Base-by-base conservation (phyloP, 1,284 basidiomycete species). In the Cutaneotrichosporon curvatum region DNA sequence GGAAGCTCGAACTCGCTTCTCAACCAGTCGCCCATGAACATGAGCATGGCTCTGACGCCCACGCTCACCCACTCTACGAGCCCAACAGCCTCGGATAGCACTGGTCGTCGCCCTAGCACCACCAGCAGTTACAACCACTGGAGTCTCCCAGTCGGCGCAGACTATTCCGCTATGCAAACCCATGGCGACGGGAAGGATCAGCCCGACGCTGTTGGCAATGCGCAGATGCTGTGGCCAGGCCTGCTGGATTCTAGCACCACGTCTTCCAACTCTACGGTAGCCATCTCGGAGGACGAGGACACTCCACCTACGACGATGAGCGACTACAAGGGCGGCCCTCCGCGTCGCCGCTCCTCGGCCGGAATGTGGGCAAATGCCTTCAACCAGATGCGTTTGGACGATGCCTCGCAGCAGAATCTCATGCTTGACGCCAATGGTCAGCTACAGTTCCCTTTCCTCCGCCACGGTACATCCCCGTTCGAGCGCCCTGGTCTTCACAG, bases 311-410 rank as follows among this genome's bases (percentile, higher is more conserved):
- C 50, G 15, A 36, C 38, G 9, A 38, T 28, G 15, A 34, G 45
- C 8, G 32, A 48, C 20, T 40, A 51, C 15, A 31, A 47, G 1
- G 38, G 31, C 11, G 33, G 33, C 4, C 33, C 48, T 7, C 47
- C 48, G 3, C 53, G 62, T n/a, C 53, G 65, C 12, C 40, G 58
- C n/a, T 62, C 60, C 11, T 63, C 61, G 31, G 40, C 57, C 4
- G 62, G 62, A 5, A 30, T 59, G 8, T 70, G 66, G 66, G 61
- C 63, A 4, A 61, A 48, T 21, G 66, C 67, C 0, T 55, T 70
- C 51, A 54, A 62, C 45, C 58, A 66, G 35, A 64, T 70, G 63
- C 47, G 56, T 3, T 32, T 69, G 14, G 64, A 63, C 21, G 67
- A 69, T 48, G 23, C 37, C 16, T 11, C 39, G 14, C 32, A 34